These are phyloP conservation scores for Sclerotinia subarctica DNA, from an alignment of 2,329 filamentous ascomycete genomes.

Conservation along the genomic window DNA sequence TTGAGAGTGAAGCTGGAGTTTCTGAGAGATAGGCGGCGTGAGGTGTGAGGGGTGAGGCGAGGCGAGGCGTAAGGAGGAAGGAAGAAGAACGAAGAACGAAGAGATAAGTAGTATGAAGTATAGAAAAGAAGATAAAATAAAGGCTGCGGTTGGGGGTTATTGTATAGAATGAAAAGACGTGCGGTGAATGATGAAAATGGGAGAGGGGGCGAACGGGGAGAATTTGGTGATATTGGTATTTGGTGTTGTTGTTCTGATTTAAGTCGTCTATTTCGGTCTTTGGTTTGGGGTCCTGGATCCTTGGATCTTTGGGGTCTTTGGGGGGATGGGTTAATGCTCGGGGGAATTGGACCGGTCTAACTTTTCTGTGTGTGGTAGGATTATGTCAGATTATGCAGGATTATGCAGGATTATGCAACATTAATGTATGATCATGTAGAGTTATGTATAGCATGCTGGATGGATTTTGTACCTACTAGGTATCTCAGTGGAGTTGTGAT, in stretches of 20 bases:
- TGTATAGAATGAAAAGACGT: not conserved
- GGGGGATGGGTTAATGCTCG: not conserved
- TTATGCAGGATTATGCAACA: too few relatives aligned
- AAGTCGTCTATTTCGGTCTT: not conserved
- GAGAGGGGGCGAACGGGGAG: not conserved
- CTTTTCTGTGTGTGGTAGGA: not conserved
- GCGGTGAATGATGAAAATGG: not conserved
- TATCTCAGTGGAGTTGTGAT: not conserved
- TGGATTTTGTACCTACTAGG: not conserved
- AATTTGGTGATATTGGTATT: not conserved
- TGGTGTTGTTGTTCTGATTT: conserved; percentile 19
- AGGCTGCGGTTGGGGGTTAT: not conserved
- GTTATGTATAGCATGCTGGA: too few relatives aligned
- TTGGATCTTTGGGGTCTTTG: not conserved
- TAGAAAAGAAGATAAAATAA: too few relatives aligned
- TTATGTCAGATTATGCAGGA: not conserved
- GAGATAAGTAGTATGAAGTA: not conserved
- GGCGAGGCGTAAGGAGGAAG: not conserved
- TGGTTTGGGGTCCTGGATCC: not conserved
- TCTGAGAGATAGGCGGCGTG: not conserved
- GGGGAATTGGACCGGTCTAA: not conserved
- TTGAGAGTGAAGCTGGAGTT: not conserved
- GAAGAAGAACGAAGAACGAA: not conserved
- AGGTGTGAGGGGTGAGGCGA: not conserved
- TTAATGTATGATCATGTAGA: too few relatives aligned